Conservation (phyloP, 2,329 filamentous ascomycete genomes). For the Trichophyton mentagrophytes region DNA sequence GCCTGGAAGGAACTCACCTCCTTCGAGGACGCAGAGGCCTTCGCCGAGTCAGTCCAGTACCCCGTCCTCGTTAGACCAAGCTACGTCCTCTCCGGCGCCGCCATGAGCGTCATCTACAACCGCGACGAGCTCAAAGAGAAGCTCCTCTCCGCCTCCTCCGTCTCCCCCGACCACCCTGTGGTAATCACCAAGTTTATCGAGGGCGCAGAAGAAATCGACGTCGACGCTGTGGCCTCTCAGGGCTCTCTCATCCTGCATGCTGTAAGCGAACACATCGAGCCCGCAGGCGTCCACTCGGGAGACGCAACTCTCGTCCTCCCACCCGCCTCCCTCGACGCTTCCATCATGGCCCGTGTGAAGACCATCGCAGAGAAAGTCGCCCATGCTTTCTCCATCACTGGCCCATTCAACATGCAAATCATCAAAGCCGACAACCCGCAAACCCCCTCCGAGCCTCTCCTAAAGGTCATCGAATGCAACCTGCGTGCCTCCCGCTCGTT, state of each 20-base stretch:
- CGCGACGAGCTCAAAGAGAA: constrained; percentile 87
- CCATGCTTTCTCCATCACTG: constrained; percentile 91
- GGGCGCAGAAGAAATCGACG: constrained; percentile 89
- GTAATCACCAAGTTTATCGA: constrained; percentile 99
- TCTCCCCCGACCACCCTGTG: constrained; percentile 92
- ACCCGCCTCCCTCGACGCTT: constrained; percentile 63
- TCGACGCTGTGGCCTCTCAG: constrained; percentile 78
- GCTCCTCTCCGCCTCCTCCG: constrained; percentile 74
- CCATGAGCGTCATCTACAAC: constrained; percentile 92
- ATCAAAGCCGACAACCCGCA: constrained; percentile 77
- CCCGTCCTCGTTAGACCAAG: constrained; percentile 88
- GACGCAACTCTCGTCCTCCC: constrained; percentile 91
- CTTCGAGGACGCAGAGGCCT: constrained; percentile 72
- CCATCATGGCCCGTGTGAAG: constrained; percentile 75
- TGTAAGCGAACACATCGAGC: constrained; percentile 89
- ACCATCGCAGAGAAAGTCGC: constrained; percentile 93
- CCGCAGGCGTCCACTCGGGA: constrained; percentile 94
- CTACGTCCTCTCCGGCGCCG: constrained; percentile 93
- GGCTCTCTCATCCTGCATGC: constrained; percentile 85
- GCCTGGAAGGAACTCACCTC: constrained; percentile 96
- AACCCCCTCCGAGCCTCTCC: constrained; percentile 52
- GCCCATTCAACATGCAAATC: constrained; percentile 99
- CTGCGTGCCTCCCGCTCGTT: constrained; percentile 93
- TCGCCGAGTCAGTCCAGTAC: constrained; percentile 75
- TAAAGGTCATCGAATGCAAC: constrained; percentile 98